Base-by-base conservation (phyloP, 129 eudicot species). In the Daucus carota region DNA sequence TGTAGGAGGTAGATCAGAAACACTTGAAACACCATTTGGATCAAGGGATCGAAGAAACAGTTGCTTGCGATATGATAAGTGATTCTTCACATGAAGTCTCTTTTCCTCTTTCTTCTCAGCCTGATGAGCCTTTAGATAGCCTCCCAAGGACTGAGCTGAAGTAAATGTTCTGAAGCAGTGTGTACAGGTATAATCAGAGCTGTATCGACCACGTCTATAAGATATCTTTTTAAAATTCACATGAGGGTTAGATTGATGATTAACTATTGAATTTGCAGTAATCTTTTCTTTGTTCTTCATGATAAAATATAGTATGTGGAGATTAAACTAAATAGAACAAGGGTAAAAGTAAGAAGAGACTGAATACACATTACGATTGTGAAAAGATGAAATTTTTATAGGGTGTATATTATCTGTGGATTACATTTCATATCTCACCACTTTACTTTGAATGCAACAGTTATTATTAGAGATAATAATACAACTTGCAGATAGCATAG, bases 91-190 rank as follows among this genome's bases (percentile, higher is more conserved):
- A 28, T 42, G 50, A 24, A 68, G 74, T 48, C 70, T 73, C 78
- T 72, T 84, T 65, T 84, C 85, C 78, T 81, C 76, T 74, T 67
- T 29, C 22, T 77, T 74, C 79, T 83, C 89, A 45, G 70, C 54
- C 31, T 74, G 73, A 70, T 86, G 89, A 44, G 83, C 87, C 34
- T 80, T 82, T 34, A 80, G 89, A 43, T 83, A 87, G 36, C 86
- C 89, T 8, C 89, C 89, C 69, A 80, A 75, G 14, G 87, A 79
- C 40, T 86, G 89, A 1, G 86, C 86, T 13, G 84, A 79, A 0
- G 76, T 74, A 38, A 86, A 86, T 8, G 52, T 54, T 29, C 80
- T 80, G 76, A 63, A 78, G 80, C 89, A 86, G 36, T 76, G 70
- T 9, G 82, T 31, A 78, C 89, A 83, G 7, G 76, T 80, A 70